Evolutionary conservation across 2,329 filamentous ascomycete species (phyloP), one percentile per base, ranked within the genome.

Genomic region (Calonectria honghensis): DNA sequence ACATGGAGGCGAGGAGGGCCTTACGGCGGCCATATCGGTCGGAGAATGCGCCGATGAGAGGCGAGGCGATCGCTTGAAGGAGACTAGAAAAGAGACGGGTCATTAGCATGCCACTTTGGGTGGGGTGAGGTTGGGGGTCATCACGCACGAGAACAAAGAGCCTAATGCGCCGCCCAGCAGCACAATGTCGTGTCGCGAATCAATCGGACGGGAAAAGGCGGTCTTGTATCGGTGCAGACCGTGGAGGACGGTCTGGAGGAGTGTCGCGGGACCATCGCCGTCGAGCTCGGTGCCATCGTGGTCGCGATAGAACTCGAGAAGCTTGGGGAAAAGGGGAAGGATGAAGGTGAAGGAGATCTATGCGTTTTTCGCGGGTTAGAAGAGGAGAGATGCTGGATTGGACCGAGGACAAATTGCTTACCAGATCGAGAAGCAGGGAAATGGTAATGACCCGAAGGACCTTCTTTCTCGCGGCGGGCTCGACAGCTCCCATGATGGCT

Each of bases 271-370:
- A 45, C 87, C 86, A 70, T 87, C 87, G 64, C 84, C 80, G 52
- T 86, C 81, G 69, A 85, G 80, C n/a, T 87, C 82, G 31, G 89
- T 87, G 51, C 90, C 90, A 86, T 98, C 96, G 85, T 93, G 92
- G 83, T 95, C 93, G 86, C 95, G 95, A 88, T 98, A 99, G 90
- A 98, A 98, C 81, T 97, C 94, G 85, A 98, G 94, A 57, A 99
- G 93, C 73, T 96, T 96, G 10, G 96, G 97, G 84, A 98, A 99
- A 45, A 99, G 92, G 0, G 97, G 97, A 11, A 99, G 93, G 83
- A 98, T 98, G 84, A 99, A 98, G 37, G 97, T 99, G 85, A 99
- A 99, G 71, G 96, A 98, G 82, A 98, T 95, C 96, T 98, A 48
- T 13, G 64, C 27, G 39, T 41, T 37, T 37, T 59, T 41, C 35